These are phyloP conservation scores for Acacia confusa DNA, from an alignment of 306 rosid species.

Conservation along the genomic window DNA sequence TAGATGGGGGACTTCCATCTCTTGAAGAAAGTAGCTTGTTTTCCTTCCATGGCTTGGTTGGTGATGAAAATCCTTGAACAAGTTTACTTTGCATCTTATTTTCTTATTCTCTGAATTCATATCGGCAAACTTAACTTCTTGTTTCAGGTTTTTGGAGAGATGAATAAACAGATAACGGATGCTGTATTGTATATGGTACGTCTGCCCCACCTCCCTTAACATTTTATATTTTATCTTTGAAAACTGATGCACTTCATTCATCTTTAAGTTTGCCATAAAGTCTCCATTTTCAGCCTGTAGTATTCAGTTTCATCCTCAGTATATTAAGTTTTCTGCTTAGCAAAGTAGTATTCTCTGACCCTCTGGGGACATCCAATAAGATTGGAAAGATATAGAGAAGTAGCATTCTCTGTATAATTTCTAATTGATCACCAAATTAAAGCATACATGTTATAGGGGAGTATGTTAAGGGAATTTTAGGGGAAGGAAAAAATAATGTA, in stretches of 20 bases:
- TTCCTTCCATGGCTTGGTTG: constrained; percentile 69
- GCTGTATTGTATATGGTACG: constrained; percentile 70
- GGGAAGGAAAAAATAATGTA: background rate
- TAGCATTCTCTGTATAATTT: background rate
- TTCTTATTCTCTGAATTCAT: background rate
- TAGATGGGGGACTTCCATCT: constrained; percentile 55
- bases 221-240: background rate
- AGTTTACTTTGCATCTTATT: background rate
- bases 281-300: background rate
- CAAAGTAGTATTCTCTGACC: background rate
- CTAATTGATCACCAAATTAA: background rate
- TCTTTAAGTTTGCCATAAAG: background rate
- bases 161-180: constrained; percentile 61
- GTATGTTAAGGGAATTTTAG: background rate
- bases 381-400: background rate
- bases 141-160: constrained; percentile 62
- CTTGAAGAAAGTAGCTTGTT: constrained; percentile 59
- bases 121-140: background rate
- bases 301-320: background rate
- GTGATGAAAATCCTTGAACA: constrained; percentile 18
- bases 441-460: background rate
- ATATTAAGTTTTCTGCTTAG: background rate
- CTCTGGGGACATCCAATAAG: background rate
- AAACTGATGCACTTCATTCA: background rate
- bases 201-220: background rate